Evolutionary conservation across 805 yeast species (phyloP).

Genomic region (Candida silvatica): DNA sequence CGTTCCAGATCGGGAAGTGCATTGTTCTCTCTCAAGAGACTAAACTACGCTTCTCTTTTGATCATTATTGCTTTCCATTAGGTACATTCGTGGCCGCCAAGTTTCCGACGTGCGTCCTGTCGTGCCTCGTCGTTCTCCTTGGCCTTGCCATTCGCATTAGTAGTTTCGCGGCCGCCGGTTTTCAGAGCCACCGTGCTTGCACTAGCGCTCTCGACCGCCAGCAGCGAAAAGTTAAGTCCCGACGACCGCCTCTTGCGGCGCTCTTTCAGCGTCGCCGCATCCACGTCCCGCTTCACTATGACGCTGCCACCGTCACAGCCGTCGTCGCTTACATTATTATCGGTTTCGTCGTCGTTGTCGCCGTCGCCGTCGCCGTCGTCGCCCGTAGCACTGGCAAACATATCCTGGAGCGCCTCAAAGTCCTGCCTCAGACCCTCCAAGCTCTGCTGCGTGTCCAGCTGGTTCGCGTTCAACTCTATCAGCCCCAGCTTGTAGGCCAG

Average conservation of each 20-base stretch:
- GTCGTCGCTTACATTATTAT: slow-evolving; percentile 6
- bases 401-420: neutral
- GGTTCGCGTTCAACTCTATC: neutral
- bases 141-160: neutral
- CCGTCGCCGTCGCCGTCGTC: too few relatives aligned
- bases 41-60: too few relatives aligned
- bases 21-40: too few relatives aligned
- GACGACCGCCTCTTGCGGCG: neutral
- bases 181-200: too few relatives aligned
- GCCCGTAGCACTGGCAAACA: neutral
- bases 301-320: neutral
- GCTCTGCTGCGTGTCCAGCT: neutral
- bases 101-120: too few relatives aligned
- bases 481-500: neutral
- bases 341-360: slow-evolving; percentile 3
- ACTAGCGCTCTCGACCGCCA: neutral
- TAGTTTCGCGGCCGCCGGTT: too few relatives aligned
- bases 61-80: too few relatives aligned
- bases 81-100: too few relatives aligned
- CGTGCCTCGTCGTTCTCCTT: too few relatives aligned
- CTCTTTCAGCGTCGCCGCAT: neutral
- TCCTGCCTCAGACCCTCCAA: neutral
- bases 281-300: neutral
- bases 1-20: too few relatives aligned
- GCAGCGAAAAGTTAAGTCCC: neutral